These are phyloP conservation scores for Zizania latifolia DNA, from an alignment of 176 grass and related monocot genomes.

Conservation along the genomic window DNA sequence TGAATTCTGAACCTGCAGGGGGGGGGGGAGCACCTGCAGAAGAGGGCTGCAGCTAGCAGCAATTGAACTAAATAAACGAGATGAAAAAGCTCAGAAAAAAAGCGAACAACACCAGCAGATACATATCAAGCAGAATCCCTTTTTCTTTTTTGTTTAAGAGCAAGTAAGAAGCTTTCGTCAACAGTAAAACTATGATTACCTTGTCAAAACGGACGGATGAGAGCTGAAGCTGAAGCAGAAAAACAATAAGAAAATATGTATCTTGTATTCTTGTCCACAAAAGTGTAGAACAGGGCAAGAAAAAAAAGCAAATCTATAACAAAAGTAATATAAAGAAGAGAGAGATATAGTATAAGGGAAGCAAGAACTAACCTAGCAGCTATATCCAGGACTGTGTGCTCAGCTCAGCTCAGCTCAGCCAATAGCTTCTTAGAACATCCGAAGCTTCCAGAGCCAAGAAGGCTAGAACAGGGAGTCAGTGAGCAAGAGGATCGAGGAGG, in stretches of 20 bases:
- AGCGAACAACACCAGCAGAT: not conserved
- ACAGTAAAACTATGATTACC: not conserved
- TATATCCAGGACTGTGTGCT: not conserved
- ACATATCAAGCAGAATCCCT: not conserved
- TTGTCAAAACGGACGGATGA: not conserved
- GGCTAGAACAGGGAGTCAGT: not conserved
- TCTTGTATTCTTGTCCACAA: not conserved
- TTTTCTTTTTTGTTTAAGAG: not conserved
- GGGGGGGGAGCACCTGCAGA: slow-evolving; percentile 8
- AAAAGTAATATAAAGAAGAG: not conserved
- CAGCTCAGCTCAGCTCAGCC: not conserved
- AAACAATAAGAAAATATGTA: not conserved
- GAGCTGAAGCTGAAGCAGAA: not conserved
- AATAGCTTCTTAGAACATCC: not conserved
- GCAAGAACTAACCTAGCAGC: not conserved
- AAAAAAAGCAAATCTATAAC: not conserved
- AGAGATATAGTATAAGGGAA: not conserved
- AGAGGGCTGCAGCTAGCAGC: slow-evolving; percentile 17
- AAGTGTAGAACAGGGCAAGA: not conserved
- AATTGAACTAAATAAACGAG: not conserved
- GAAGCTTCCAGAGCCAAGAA: not conserved
- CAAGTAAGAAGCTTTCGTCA: not conserved
- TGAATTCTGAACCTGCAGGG: not conserved
- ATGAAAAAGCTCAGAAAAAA: not conserved
- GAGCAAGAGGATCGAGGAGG: not conserved